Evolutionary conservation across 257 asterid genomes (phyloP), one percentile per base, ranked within the genome.

Genomic region (Nicotiana tomentosiformis): DNA sequence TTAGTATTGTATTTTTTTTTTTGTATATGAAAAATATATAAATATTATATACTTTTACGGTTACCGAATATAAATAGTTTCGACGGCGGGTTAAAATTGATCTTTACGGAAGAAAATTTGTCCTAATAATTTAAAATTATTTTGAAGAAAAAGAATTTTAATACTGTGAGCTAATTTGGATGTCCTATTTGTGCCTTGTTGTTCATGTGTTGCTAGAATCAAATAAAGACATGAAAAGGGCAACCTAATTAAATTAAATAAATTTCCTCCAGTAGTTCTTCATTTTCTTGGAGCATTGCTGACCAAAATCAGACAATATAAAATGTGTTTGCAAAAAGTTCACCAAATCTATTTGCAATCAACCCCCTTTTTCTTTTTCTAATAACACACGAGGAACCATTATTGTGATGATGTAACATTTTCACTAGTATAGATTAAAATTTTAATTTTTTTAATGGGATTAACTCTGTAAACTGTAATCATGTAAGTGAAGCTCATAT

Each of bases 141-240:
- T 49, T 53, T 14, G 66, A 68, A 1, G 3, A 16, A 26, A 61
- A 29, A 9, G 39, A 55, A 4, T 72, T 53, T 79, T 46, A 43
- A 43, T 18, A 26, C 16, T 18, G 18, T 76, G n/a, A 82, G 29
- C 64, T 64, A 70, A 79, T 77, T 84, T 82, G 85, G 79, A 5
- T 74, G 0, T 32, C 8, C 20, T 46, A 14, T 74, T 29, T 32
- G 76, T 66, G 83, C 77, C 78, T 69, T 26, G 51, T 46, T 72
- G n/a, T 29, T 69, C 86, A 62, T 85, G 85, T 82, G 85, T 81
- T 58, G 61, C 76, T 62, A 57, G 53, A 53, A 66, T 69, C 74
- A 85, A 78, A 82, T 18, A 70, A 35, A 86, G 80, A 53, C 69
- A 79, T 74, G 37, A 69, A 82, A 84, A 81, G 33, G 39, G 74